Base-by-base conservation (phyloP, 768 basidiomycete species). In the Rhodosporidiobolus odoratus region DNA sequence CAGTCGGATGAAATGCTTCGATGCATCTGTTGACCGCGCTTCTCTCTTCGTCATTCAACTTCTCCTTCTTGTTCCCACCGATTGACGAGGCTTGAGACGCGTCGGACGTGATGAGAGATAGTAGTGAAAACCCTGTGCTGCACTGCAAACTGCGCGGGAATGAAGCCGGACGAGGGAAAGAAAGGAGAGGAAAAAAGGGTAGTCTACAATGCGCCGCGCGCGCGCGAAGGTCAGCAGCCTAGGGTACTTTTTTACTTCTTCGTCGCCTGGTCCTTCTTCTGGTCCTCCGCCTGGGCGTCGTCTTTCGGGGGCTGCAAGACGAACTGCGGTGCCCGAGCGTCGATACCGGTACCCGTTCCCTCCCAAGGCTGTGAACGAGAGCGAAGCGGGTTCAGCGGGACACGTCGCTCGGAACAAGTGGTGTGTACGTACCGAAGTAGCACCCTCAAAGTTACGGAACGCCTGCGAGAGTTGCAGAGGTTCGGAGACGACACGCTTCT, bases 401-500 rank as follows among this genome's bases (percentile, higher is more conserved):
- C 6, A 25, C 2, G 3, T 35, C 23, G 27, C 16, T 8, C 6
- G 25, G 19, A 8, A 4, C 21, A 27, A 30, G 23, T n/a, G n/a
- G n/a, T n/a, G 25, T 17, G 27, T n/a, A 68, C 73, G 52, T n/a
- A 74, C 73, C 30, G 71, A 73, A 15, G 64, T 60, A 25, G 77
- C 74, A 9, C 73, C 87, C 78, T 92, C 92, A 78, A 97, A 98
- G 83, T 98, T 97, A 66, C 95, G 87, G 88, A 95, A 99, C 53
- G 96, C 95, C 79, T 99, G 96, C 3, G 95, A 93, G 68, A 99
- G 84, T 79, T 99, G 96, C 57, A 99, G 84, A 43, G 96, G 96
- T 79, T 99, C 96, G 77, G 66, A 72, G 16, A 77, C 72, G 57
- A 77, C 76, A 23, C 75, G 75, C 69, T 76, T 76, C 70, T 75